A percentile compares a stretch with the other conserved stretches of the same genome.
Conservation (phyloP, 805 yeast genomes). For the Cyberlindnera euphorbiiphila region DNA sequence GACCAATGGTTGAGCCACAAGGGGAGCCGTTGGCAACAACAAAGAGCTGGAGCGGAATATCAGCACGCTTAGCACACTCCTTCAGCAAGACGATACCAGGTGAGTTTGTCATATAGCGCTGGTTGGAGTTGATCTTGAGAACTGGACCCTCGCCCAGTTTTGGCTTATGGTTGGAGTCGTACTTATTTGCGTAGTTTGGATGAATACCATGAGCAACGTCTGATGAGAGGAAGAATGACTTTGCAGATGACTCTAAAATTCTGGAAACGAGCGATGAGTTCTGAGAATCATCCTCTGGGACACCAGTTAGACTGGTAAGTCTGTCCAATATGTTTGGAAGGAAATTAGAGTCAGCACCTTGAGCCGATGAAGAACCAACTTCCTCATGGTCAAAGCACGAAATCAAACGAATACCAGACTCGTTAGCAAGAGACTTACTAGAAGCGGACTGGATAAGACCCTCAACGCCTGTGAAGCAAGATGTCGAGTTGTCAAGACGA, state of each 20-base stretch:
- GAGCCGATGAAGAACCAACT: conserved; percentile 89
- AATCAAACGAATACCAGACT: conserved; percentile 62
- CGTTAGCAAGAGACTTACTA: conserved; percentile 37
- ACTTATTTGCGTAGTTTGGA: conserved; percentile 77
- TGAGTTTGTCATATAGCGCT: conserved; percentile 90
- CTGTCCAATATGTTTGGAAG: conserved; percentile 75
- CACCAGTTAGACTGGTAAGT: conserved; percentile 46
- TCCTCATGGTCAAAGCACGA: conserved; percentile 96
- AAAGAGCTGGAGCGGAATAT: conserved; percentile 85
- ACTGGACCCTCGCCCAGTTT: conserved; percentile 86
- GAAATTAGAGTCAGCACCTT: conserved; percentile 94
- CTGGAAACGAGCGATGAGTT: conserved; percentile 32
- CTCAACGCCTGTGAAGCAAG: conserved; percentile 75
- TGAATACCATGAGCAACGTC: conserved; percentile 98
- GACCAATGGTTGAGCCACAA: conserved; percentile 97
- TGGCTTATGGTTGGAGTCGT: conserved; percentile 80
- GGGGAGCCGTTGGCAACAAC: conserved; percentile 93
- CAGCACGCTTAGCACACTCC: conserved; percentile 58
- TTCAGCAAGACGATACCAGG: conserved; percentile 81
- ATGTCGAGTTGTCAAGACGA: conserved; percentile 84
- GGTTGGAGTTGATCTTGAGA: conserved; percentile 89
- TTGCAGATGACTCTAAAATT: conserved; percentile 56
- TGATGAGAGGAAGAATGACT: conserved; percentile 84
- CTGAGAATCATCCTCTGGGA: conserved; percentile 27
- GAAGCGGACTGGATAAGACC: conserved; percentile 59